These are phyloP conservation scores for Blechomonas ayalai DNA, from an alignment of 208 protist genomes.

Conservation along the genomic window DNA sequence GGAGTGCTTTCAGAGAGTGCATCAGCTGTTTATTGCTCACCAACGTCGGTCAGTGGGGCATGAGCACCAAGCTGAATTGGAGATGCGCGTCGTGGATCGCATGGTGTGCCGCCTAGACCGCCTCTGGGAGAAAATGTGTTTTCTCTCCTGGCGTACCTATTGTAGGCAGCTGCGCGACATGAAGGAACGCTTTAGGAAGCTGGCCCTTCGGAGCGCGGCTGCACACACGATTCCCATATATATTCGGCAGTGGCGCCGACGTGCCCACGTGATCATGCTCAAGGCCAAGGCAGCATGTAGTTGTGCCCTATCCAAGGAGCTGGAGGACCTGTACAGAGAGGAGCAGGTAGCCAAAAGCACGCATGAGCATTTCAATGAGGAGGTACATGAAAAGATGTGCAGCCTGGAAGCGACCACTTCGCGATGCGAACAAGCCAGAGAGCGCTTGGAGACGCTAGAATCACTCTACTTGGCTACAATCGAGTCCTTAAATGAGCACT, in stretches of 20 bases:
- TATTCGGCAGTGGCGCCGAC: conserved; percentile 59
- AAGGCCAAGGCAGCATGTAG: conserved; percentile 45
- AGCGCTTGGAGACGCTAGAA: conserved; percentile 32
- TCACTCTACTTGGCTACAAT: conserved; percentile 46
- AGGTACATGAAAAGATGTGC: conserved; percentile 65
- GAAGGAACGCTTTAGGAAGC: conserved; percentile 48
- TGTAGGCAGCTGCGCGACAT: conserved; percentile 40
- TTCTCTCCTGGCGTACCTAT: conserved; percentile 67
- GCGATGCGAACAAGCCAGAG: conserved; percentile 33
- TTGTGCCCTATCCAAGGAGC: conserved; percentile 34
- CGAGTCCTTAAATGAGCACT: conserved; percentile 52
- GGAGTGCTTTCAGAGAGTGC: conserved; percentile 60
- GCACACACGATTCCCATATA: conserved; percentile 36
- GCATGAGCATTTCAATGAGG: conserved; percentile 54
- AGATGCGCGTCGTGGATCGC: conserved; percentile 64
- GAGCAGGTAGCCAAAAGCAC: conserved; percentile 57
- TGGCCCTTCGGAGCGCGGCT: conserved; percentile 35
- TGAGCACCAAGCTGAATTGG: conserved; percentile 24
- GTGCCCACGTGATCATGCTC: conserved; percentile 65
- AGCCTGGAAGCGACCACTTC: conserved; percentile 31
- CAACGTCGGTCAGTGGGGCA: conserved; percentile 19
- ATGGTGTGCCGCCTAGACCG: conserved; percentile 55
- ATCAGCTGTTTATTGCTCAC: conserved; percentile 40
- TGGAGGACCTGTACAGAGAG: conserved; percentile 55
- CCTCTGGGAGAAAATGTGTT: conserved; percentile 83